phyloP scores from a whole-genome alignment of 306 rosid species.

The Macrotyloma uniflorum region DNA sequence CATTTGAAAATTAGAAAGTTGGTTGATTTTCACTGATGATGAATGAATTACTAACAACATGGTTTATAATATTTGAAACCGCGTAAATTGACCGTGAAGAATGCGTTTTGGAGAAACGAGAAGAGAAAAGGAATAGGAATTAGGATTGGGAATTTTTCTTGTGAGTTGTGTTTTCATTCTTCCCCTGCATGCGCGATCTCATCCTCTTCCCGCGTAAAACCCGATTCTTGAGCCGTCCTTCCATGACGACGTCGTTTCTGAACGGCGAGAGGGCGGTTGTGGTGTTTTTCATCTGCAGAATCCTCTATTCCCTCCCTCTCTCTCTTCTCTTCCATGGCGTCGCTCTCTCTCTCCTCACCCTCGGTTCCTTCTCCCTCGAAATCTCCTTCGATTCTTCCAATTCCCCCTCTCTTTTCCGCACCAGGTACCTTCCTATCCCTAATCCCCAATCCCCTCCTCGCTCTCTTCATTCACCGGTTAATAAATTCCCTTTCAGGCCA shows the following conservation, averaged over 20 bases:
- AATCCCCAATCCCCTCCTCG: background rate
- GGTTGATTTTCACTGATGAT: background rate
- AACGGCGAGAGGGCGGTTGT: conserved; percentile 81
- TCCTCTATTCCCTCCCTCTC: conserved; percentile 68
- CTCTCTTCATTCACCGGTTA: background rate
- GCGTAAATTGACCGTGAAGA: conserved; percentile 20
- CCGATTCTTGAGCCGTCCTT: background rate
- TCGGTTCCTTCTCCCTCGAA: conserved; percentile 72
- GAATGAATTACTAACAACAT: background rate
- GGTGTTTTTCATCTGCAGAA: conserved; percentile 57
- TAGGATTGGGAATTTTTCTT: background rate
- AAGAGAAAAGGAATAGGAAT: background rate
- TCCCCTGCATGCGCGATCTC: background rate
- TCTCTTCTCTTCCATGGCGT: conserved; percentile 78
- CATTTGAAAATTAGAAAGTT: background rate
- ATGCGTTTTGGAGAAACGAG: background rate
- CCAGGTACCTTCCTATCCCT: conserved; percentile 51
- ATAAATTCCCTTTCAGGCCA: conserved; percentile 53
- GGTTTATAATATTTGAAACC: background rate
- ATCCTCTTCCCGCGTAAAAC: conserved; percentile 44
- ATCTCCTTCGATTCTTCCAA: conserved; percentile 59
- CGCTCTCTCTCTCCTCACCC: conserved; percentile 71
- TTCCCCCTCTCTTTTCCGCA: conserved; percentile 50
- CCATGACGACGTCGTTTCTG: conserved; percentile 43
- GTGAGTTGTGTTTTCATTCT: background rate